Conservation (phyloP, 1,284 basidiomycete genomes). For the Pisolithus thermaeus region DNA sequence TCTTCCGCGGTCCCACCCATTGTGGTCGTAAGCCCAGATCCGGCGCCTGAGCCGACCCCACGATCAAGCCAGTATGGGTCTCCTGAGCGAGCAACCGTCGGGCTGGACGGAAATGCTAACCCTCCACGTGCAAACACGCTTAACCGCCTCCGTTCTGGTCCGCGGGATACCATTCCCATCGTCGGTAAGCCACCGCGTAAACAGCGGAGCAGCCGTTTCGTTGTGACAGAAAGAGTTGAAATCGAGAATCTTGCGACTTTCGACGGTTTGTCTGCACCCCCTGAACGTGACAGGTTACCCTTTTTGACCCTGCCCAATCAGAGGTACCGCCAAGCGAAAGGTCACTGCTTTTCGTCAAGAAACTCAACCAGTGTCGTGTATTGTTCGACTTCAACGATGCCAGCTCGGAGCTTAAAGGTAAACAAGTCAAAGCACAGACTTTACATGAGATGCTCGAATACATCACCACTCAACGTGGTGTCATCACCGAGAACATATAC, state of each 20-base stretch:
- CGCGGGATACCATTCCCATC: slow-evolving; percentile 93
- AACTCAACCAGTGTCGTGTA: slow-evolving; percentile 94
- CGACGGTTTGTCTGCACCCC: slow-evolving; percentile 49
- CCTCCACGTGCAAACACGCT: slow-evolving; percentile 61
- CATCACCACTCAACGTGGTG: slow-evolving; percentile 93
- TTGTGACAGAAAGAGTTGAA: slow-evolving; percentile 94
- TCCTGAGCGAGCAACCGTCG: slow-evolving; percentile 49
- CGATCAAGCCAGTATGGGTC: slow-evolving; percentile 38
- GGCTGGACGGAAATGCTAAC: slow-evolving; percentile 43
- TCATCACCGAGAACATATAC: slow-evolving; percentile 97
- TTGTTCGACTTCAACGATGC: slow-evolving; percentile 99
- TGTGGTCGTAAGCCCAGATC: slow-evolving; percentile 84
- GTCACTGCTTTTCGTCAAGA: slow-evolving; percentile 89
- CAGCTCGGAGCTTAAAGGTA: slow-evolving; percentile 91
- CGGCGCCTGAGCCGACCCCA: slow-evolving; percentile 47
- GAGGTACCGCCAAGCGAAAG: slow-evolving; percentile 90
- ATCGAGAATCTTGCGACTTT: slow-evolving; percentile 95
- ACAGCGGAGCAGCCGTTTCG: slow-evolving; percentile 93
- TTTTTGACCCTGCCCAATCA: slow-evolving; percentile 28
- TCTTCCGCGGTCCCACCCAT: slow-evolving; percentile 70
- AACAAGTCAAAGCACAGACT: slow-evolving; percentile 98
- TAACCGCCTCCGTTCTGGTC: slow-evolving; percentile 65
- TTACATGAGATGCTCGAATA: slow-evolving; percentile 99
- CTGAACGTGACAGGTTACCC: not conserved
- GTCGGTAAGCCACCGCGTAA: slow-evolving; percentile 94